Conservation (phyloP, 1,139 yeast genomes). For the Kodamaea alishanica region DNA sequence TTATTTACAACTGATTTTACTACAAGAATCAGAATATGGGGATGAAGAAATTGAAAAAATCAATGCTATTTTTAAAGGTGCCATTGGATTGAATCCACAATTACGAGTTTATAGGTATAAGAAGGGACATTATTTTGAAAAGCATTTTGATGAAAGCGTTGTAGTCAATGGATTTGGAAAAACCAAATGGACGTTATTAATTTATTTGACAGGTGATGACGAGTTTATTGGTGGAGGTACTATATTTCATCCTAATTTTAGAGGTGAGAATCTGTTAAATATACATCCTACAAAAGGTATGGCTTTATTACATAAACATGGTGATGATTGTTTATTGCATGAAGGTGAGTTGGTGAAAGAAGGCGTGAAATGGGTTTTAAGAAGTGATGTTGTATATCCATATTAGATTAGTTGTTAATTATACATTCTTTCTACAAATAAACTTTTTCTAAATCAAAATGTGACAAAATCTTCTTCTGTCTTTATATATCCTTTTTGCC, state of each 20-base stretch:
- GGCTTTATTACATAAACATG: conserved; percentile 65
- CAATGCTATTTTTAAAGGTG: conserved; percentile 28
- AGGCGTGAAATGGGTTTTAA: conserved; percentile 63
- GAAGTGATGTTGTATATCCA: conserved; percentile 54
- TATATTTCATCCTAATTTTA: conserved; percentile 42
- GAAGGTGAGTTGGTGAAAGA: conserved; percentile 52
- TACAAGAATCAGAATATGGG: conserved; percentile 28
- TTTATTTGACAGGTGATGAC: conserved; percentile 57
- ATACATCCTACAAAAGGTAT: conserved; percentile 54
- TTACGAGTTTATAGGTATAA: conserved; percentile 54
- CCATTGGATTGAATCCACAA: conserved; percentile 56
- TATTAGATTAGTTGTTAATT: neutral
- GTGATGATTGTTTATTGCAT: conserved; percentile 60
- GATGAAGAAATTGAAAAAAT: conserved; percentile 27
- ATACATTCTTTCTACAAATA: neutral
- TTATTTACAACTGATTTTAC: conserved; percentile 33
- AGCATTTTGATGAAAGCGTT: conserved; percentile 63
- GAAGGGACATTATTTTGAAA: conserved; percentile 59
- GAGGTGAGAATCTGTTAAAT: conserved; percentile 24
- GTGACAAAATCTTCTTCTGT: neutral
- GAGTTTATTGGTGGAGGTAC: conserved; percentile 65
- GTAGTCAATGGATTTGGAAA: conserved; percentile 29
- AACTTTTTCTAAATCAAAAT: neutral
- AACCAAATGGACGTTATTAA: conserved; percentile 59
- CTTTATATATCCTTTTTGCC: conserved; percentile 58